Evolutionary conservation across 192 early-diverging fungal genomes (phyloP).

Genomic region (Entophlyctis luteolus): DNA sequence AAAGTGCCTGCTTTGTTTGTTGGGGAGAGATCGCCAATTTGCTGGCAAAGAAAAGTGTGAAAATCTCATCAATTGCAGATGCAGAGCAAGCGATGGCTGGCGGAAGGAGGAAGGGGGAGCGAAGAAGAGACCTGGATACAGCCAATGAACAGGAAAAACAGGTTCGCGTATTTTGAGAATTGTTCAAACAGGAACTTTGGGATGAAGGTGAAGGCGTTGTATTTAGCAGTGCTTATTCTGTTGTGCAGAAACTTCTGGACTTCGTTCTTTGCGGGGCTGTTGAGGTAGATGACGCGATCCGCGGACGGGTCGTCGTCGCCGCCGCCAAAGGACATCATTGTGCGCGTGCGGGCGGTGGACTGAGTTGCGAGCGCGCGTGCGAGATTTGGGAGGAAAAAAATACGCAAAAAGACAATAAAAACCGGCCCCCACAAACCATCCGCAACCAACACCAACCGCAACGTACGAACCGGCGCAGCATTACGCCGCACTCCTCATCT

Average conservation of each 20-base stretch:
- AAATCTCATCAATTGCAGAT: slow-evolving; percentile 43
- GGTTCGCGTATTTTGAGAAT: slow-evolving; percentile 97
- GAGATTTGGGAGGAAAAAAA: no score
- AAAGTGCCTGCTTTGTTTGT: slow-evolving; percentile 85
- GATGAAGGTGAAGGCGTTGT: slow-evolving; percentile 87
- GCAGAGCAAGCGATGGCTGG: neutral
- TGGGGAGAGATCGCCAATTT: slow-evolving; percentile 92
- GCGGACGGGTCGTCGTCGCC: slow-evolving; percentile 44
- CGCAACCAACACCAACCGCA: no score
- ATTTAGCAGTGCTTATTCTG: slow-evolving; percentile 91
- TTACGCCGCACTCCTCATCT: no score
- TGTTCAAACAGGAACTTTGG: slow-evolving; percentile 96
- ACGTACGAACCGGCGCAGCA: no score
- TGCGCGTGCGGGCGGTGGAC: neutral
- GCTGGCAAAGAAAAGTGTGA: slow-evolving; percentile 47
- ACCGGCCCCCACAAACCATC: no score
- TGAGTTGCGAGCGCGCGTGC: no score
- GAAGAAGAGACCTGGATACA: slow-evolving; percentile 72
- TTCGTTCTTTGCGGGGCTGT: slow-evolving; percentile 74
- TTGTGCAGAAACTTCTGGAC: slow-evolving; percentile 86
- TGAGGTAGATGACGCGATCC: slow-evolving; percentile 82
- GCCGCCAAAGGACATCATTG: neutral
- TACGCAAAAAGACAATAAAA: no score
- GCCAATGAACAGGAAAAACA: slow-evolving; percentile 98
- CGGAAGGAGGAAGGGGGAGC: neutral